These are phyloP conservation scores for Tolypocladium tundrense DNA, from an alignment of 2,329 filamentous ascomycete genomes.

Conservation along the genomic window DNA sequence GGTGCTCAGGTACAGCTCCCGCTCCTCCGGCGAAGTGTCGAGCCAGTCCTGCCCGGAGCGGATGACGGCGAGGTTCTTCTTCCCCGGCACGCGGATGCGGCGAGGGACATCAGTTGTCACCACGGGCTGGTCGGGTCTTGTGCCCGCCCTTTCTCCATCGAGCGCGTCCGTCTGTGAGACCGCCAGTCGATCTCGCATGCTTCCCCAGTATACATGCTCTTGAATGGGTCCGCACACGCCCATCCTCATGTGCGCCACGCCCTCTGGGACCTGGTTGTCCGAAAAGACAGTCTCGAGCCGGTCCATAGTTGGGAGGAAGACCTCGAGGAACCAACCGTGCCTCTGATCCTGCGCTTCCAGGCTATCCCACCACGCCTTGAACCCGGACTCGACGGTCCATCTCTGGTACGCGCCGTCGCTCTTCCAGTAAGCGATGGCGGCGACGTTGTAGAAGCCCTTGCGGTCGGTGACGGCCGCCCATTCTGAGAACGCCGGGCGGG, in stretches of 20 bases:
- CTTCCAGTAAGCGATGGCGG: too few relatives aligned
- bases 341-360: too few relatives aligned
- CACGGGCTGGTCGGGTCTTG: too few relatives aligned
- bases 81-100: conserved; percentile 22
- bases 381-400: too few relatives aligned
- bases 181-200: conserved; percentile 32
- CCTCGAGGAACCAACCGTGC: conserved; percentile 22
- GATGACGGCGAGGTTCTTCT: conserved; percentile 30
- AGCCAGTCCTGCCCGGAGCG: conserved; percentile 36
- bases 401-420: too few relatives aligned
- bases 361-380: too few relatives aligned
- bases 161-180: conserved; percentile 25
- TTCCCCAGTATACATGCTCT: conserved; percentile 36
- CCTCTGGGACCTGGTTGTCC: conserved; percentile 23
- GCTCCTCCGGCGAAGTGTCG: conserved; percentile 26
- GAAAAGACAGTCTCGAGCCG: conserved; percentile 31
- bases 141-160: conserved; percentile 10
- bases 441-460: too few relatives aligned
- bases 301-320: conserved; percentile 21
- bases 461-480: too few relatives aligned
- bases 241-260: conserved; percentile 28
- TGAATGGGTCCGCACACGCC: conserved; percentile 23
- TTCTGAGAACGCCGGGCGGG: too few relatives aligned
- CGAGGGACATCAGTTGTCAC: background rate
- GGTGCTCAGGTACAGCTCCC: conserved; percentile 29